phyloP scores from a whole-genome alignment of 2,329 filamentous ascomycete genomes.

The Verticillium albo-atrum region DNA sequence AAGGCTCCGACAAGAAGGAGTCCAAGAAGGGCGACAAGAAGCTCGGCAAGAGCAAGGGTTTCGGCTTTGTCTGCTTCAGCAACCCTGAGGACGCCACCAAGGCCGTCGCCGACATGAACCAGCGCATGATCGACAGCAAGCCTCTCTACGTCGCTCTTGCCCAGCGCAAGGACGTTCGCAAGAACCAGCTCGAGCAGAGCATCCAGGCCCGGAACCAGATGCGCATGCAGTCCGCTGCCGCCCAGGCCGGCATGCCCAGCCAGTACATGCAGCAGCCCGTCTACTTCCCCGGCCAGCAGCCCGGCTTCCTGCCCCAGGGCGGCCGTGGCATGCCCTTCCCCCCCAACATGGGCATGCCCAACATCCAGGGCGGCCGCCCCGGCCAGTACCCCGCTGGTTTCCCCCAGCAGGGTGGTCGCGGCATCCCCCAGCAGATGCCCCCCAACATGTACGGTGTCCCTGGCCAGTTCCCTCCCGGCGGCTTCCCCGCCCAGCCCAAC shows the following conservation, averaged over 20 bases:
- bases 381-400: slow-evolving; percentile 81
- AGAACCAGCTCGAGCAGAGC: slow-evolving; percentile 97
- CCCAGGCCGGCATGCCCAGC: slow-evolving; percentile 82
- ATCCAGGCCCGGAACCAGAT: slow-evolving; percentile 99
- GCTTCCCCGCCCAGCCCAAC: slow-evolving; percentile 69
- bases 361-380: slow-evolving; percentile 75
- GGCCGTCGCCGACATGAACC: slow-evolving; percentile 99
- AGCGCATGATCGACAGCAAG: slow-evolving; percentile 97
- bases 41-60: slow-evolving; percentile 97
- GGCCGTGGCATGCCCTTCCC: slow-evolving; percentile 65
- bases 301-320: slow-evolving; percentile 58
- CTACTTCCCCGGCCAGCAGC: slow-evolving; percentile 79
- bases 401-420: slow-evolving; percentile 82
- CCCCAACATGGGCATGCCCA: slow-evolving; percentile 63
- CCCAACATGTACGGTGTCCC: slow-evolving; percentile 82
- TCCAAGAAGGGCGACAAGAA: slow-evolving; percentile 57
- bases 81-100: slow-evolving; percentile 99
- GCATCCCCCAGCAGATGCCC: slow-evolving; percentile 80
- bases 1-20: slow-evolving; percentile 52
- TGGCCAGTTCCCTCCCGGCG: slow-evolving; percentile 73
- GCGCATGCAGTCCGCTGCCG: slow-evolving; percentile 95
- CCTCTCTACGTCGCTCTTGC: slow-evolving; percentile 96
- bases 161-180: slow-evolving; percentile 99
- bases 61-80: slow-evolving; percentile 99
- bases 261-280: slow-evolving; percentile 86